Base-by-base conservation (phyloP, 2,329 filamentous ascomycete genomes). In the Boeremia exigua region DNA sequence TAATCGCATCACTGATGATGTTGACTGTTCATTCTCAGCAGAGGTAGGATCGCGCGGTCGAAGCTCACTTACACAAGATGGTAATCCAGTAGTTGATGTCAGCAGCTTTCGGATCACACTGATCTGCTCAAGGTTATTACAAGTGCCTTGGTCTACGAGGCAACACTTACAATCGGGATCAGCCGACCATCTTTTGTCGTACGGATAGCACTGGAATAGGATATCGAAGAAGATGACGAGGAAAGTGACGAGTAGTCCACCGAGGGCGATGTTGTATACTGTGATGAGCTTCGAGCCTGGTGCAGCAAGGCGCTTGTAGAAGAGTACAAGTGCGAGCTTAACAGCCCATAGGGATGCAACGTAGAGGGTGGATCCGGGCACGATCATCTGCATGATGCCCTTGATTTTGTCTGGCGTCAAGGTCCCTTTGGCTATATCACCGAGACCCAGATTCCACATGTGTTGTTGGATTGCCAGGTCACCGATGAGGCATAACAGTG, bases 301-400 rank as follows among this genome's bases (percentile, higher is more conserved):
- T 0, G 67, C 72, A 2, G 77, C 74, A 15, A 79, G 70, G 32
- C 68, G 69, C 33, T 78, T 79, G 66, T 79, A 79, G 51, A 79
- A 78, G 1, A 78, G 38, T 7, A 79, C 75, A 4, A 79, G 63
- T 4, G 76, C 75, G 6, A 77, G 64, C 43, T 79, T 79, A 62
- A 79, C 74, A 11, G 74, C 63, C 77, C 77, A 79, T 5, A 79
- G 54, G 2, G 76, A 77, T 2, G 76, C 63, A 0, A 78, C 74
- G 40, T 79, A 79, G 2, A 79, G 69, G 2, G 73, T 67, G 1
- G 77, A 78, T 12, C 77, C 77, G 1, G 77, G 77, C 0, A 78
- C 66, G 28, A 78, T 78, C 71, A 78, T 77, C 37, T 69, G 59
- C 56, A 63, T 60, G 54, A 68, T 69, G 15, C 60, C 56, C 42